Evolutionary conservation across 2,329 filamentous ascomycete species (phyloP).

Genomic region (Madurella fahalii): DNA sequence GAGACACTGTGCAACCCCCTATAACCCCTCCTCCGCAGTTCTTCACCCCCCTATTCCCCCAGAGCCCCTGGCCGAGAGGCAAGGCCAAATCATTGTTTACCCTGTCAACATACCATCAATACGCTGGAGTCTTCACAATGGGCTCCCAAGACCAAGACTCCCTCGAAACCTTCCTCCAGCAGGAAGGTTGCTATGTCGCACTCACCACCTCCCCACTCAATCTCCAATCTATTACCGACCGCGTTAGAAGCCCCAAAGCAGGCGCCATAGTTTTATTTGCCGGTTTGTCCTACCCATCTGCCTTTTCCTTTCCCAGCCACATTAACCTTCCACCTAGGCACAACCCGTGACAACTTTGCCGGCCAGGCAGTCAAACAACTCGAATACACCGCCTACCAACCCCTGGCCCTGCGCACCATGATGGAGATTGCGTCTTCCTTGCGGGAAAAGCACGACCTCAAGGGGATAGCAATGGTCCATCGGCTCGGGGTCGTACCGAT

Average conservation of each 20-base stretch:
- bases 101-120: background rate
- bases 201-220: conserved; percentile 62
- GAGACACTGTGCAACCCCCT: background rate
- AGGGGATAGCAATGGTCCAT: conserved; percentile 76
- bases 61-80: background rate
- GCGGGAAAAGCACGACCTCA: conserved; percentile 57
- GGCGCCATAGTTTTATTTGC: conserved; percentile 75
- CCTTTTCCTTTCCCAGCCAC: conserved; percentile 14
- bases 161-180: conserved; percentile 44
- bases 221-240: conserved; percentile 54
- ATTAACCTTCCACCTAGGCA: conserved; percentile 46
- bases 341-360: conserved; percentile 71
- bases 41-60: background rate
- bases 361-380: conserved; percentile 69
- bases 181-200: conserved; percentile 59
- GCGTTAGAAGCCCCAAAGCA: conserved; percentile 67
- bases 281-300: conserved; percentile 40
- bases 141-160: conserved; percentile 26
- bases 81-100: background rate
- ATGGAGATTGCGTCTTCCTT: conserved; percentile 58
- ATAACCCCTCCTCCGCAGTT: background rate
- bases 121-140: conserved; percentile 24
- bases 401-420: conserved; percentile 67
- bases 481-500: conserved; percentile 81
- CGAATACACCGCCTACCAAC: conserved; percentile 69